Evolutionary conservation across 1,284 basidiomycete species (phyloP), one percentile per base, ranked within the genome.

Genomic region (Tylopilus sp.): DNA sequence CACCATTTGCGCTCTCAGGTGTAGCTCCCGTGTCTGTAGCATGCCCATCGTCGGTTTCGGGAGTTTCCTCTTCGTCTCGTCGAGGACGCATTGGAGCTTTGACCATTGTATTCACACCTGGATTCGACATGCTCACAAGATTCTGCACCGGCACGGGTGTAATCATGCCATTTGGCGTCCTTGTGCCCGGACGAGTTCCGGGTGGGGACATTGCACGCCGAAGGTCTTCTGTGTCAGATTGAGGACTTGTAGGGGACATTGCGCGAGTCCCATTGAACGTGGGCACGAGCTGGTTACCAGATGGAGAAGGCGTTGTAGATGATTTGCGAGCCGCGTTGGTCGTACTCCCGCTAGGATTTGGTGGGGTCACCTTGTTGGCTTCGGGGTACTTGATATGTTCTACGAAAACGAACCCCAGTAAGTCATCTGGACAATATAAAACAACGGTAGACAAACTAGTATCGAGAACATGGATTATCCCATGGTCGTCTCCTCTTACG

Each of bases 371-470:
- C 52, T 79, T 78, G 55, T 72, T 80, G 23, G 83, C 73, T 49
- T 86, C 79, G 1, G 95, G 95, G 65, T 97, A 97, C 71, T 96
- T 96, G 75, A 98, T 98, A 64, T 97, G 86, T 69, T 92, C 86
- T 86, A 33, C 44, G 16, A 44, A 36, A 48, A 37, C 25, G 25
- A 40, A 43, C 45, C 19, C 58, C 31, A 49, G 40, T 26, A 15
- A 25, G 15, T 37, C 19, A 51, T 31, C 19, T 12, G 31, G 39
- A 44, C 6, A 37, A 44, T 4, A 42, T 0, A 11, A 39, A 16
- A 40, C 7, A n/a, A 48, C 11, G 50, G 41, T 64, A 35, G 44
- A 80, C 87, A 60, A 51, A 92, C 92, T 92, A 5, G 94, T 96
- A 69, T 97, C 95, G 53, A 98, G 76, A 43, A 98, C 85, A 65